A percentile compares a stretch with the other conserved stretches of the same genome.
phyloP scores from a whole-genome alignment of 2,329 filamentous ascomycete genomes.

The Ploettnerulaceae sp. region DNA sequence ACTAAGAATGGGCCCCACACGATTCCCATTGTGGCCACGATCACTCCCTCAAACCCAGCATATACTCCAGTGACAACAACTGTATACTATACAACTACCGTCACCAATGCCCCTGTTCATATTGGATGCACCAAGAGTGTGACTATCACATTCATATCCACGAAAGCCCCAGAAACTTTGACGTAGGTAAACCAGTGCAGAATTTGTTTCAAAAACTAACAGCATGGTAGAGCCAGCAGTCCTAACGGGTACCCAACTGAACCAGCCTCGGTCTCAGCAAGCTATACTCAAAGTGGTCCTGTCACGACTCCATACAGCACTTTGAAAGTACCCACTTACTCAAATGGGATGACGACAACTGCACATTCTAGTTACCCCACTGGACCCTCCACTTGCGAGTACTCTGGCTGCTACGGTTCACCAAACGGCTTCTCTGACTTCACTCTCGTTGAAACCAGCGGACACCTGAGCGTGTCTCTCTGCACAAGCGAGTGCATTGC shows the following conservation, averaged over 20 bases:
- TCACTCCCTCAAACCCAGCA: background rate
- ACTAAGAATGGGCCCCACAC: conserved; percentile 9
- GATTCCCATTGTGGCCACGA: conserved; percentile 6
- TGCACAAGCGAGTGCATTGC: conserved; percentile 13
- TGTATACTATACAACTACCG: conserved; percentile 8
- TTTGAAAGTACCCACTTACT: background rate
- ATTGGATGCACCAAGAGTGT: conserved; percentile 4
- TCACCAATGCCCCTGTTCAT: conserved; percentile 9
- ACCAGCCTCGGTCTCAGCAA: background rate
- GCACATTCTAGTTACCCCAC: background rate
- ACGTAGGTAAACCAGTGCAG: background rate
- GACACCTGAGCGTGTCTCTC: conserved; percentile 7
- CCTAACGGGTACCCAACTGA: background rate
- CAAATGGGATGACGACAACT: background rate
- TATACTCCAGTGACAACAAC: conserved; percentile 7
- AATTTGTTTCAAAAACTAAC: background rate
- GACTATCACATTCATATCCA: conserved; percentile 8
- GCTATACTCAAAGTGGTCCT: background rate
- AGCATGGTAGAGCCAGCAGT: background rate
- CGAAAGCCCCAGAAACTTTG: background rate
- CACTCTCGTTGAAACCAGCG: conserved; percentile 8
- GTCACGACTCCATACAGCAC: background rate
- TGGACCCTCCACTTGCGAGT: background rate
- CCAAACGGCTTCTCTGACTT: conserved; percentile 5
- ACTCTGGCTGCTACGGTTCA: conserved; percentile 9